These are phyloP conservation scores for Mortierella alpina DNA, from an alignment of 192 early-diverging fungal genomes.

Conservation along the genomic window DNA sequence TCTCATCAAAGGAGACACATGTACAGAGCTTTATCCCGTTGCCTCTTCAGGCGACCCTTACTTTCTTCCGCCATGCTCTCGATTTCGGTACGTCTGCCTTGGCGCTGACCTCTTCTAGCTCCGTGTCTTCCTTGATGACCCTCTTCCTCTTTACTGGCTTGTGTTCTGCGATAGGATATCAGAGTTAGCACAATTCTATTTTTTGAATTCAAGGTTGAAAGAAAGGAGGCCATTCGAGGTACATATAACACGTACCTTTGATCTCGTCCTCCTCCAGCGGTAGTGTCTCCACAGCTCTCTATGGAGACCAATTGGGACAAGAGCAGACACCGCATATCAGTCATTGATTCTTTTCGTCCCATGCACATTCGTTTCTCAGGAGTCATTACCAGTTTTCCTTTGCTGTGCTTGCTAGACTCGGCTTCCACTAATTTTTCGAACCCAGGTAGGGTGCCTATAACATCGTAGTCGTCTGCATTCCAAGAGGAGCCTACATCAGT, in stretches of 20 bases:
- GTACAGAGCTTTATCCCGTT: too few relatives aligned
- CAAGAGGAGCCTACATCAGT: neutral
- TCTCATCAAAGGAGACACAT: too few relatives aligned
- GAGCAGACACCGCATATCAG: neutral
- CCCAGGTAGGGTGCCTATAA: conserved; percentile 39
- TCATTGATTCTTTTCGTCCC: neutral
- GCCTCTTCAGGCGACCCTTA: too few relatives aligned
- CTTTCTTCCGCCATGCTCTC: neutral
- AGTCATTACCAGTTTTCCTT: conserved; percentile 16
- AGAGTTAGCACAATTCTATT: neutral
- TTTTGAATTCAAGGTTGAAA: neutral
- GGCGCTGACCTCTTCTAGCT: neutral
- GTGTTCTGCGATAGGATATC: conserved; percentile 10
- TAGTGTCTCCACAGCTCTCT: neutral
- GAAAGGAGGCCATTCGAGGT: neutral
- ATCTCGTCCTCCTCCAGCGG: neutral
- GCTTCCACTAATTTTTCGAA: conserved; percentile 27
- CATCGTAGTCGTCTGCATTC: conserved; percentile 31
- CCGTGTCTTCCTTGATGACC: neutral
- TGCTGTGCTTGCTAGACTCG: conserved; percentile 22
- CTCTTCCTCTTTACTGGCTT: conserved; percentile 34
- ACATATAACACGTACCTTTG: conserved; percentile 2
- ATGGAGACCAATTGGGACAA: neutral
- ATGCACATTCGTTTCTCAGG: neutral
- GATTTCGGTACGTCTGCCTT: neutral